phyloP scores from a whole-genome alignment of 73 alveolate genomes.

The Stentor roeselii region DNA sequence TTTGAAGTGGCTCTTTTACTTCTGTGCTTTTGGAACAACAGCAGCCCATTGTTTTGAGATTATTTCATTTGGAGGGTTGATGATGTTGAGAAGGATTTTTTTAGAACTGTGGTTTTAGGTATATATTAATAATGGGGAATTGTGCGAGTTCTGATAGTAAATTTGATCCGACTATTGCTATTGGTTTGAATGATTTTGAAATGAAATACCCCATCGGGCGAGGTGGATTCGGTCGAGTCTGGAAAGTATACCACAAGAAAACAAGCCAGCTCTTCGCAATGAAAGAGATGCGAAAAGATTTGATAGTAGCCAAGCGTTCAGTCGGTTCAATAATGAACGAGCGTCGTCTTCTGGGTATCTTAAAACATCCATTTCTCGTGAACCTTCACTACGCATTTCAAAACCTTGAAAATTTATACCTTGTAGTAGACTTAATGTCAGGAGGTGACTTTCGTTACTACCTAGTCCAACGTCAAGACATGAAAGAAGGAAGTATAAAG shows the following conservation, averaged over 20 bases:
- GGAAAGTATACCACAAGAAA: constrained; percentile 24
- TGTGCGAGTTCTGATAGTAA: no score
- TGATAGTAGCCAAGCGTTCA: background rate
- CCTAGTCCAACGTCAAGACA: background rate
- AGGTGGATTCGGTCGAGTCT: background rate
- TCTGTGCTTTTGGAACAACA: background rate
- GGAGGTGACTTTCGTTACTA: constrained; percentile 28
- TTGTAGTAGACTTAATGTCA: constrained; percentile 12
- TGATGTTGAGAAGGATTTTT: no score
- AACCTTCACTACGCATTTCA: constrained; percentile 27
- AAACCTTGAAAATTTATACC: constrained; percentile 15
- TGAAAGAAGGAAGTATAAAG: constrained; percentile 11
- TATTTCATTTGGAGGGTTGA: no score
- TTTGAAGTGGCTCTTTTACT: background rate
- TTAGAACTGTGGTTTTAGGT: no score
- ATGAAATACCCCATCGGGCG: background rate
- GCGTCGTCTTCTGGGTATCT: background rate
- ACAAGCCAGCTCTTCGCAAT: background rate
- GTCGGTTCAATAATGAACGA: background rate
- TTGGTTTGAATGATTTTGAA: background rate
- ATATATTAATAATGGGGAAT: no score
- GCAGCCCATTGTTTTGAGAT: no score
- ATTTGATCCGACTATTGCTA: no score
- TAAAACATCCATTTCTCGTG: constrained; percentile 12
- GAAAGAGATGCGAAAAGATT: constrained; percentile 29